Percentiles rank a stretch among this genome's conserved stretches.
Conservation (phyloP, 2,329 filamentous ascomycete genomes). For the Stenocarpella maydis region DNA sequence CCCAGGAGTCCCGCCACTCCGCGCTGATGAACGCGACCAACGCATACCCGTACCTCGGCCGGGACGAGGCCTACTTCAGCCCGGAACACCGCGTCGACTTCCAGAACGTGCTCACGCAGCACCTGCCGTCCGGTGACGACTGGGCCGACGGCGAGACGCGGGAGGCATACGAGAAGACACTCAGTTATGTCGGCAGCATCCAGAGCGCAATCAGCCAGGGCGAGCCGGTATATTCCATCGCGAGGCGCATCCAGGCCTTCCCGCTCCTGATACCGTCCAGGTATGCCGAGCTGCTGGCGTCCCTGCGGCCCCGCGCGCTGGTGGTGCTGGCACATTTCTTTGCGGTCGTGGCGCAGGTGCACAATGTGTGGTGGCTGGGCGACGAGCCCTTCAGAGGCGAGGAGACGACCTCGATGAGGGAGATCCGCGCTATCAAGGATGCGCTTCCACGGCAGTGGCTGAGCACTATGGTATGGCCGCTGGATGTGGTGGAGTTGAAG, state of each 20-base stretch:
- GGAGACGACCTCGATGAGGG: constrained; percentile 38
- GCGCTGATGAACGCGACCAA: constrained; percentile 52
- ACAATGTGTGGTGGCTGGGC: constrained; percentile 42
- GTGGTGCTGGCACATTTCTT: constrained; percentile 42
- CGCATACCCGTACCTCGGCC: constrained; percentile 45
- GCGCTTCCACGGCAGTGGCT: constrained; percentile 38
- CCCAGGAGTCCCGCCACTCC: constrained; percentile 53
- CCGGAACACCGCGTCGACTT: constrained; percentile 38
- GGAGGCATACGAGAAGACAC: constrained; percentile 42
- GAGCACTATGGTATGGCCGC: constrained; percentile 39
- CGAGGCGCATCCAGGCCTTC: constrained; percentile 41
- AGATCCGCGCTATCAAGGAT: constrained; percentile 40
- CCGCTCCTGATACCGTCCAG: constrained; percentile 39
- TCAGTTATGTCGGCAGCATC: constrained; percentile 42
- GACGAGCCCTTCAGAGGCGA: constrained; percentile 30
- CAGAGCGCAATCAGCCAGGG: constrained; percentile 40
- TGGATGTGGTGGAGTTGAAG: constrained; percentile 36
- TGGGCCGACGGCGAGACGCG: constrained; percentile 39
- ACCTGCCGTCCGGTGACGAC: constrained; percentile 36
- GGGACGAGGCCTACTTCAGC: constrained; percentile 41
- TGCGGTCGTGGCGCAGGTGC: constrained; percentile 38
- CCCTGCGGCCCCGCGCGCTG: constrained; percentile 40
- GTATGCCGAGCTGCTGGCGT: constrained; percentile 39
- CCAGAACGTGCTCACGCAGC: constrained; percentile 36
- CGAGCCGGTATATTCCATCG: constrained; percentile 44